A percentile compares a stretch with the other conserved stretches of the same genome.
These are phyloP conservation scores for Dioszegia crocea DNA, from an alignment of 768 basidiomycete species.

Conservation along the genomic window DNA sequence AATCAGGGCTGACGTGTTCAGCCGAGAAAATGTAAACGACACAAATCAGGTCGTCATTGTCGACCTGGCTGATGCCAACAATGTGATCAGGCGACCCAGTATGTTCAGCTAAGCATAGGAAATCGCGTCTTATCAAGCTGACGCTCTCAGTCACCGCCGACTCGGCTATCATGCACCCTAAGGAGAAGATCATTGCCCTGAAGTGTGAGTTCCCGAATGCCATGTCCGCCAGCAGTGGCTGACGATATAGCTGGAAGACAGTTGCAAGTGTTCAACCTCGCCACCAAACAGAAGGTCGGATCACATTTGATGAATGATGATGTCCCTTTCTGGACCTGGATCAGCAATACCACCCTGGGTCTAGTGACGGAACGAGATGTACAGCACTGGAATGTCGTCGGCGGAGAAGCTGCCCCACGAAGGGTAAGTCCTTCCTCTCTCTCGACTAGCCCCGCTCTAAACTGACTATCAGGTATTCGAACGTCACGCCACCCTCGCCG, in stretches of 20 bases:
- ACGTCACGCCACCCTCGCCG: conserved; percentile 86
- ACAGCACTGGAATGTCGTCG: conserved; percentile 71
- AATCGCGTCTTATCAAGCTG: too few relatives aligned
- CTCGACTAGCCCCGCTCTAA: conserved; percentile 59
- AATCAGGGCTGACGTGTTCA: conserved; percentile 11
- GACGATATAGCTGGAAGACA: conserved; percentile 71
- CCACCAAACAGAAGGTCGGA: conserved; percentile 95
- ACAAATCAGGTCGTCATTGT: conserved; percentile 98
- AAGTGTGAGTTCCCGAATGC: conserved; percentile 62
- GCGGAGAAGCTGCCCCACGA: conserved; percentile 45
- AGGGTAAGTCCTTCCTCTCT: conserved; percentile 37
- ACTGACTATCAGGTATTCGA: conserved; percentile 69
- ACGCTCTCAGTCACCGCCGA: conserved; percentile 74
- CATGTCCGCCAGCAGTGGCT: neutral
- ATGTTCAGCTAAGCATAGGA: conserved; percentile 18
- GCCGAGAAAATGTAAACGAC: conserved; percentile 85
- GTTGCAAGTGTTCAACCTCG: conserved; percentile 96
- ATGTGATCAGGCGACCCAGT: conserved; percentile 59
- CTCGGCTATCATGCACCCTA: conserved; percentile 96
- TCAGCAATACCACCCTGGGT: conserved; percentile 82
- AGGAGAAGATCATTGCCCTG: conserved; percentile 91
- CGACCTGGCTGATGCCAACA: conserved; percentile 94
- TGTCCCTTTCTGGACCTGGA: conserved; percentile 98
- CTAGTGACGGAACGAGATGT: conserved; percentile 92
- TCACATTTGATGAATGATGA: conserved; percentile 91